A percentile compares a stretch with the other conserved stretches of the same genome.
phyloP scores from a whole-genome alignment of 1,284 basidiomycete genomes.

The Rugosomyces carneus region DNA sequence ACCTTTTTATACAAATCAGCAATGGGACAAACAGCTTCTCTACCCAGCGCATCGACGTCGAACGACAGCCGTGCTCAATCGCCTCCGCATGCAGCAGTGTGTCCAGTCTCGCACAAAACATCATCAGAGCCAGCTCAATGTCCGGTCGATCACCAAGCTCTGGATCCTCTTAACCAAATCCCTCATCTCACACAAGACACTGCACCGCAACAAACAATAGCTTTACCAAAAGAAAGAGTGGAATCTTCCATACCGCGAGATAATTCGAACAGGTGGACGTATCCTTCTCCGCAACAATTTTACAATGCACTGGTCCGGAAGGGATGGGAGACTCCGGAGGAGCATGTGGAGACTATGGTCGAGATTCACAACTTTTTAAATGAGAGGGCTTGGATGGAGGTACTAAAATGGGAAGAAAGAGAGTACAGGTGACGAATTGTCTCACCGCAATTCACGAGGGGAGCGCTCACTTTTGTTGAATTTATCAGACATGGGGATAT shows the following conservation, averaged over 20 bases:
- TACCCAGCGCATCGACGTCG: conserved; percentile 12
- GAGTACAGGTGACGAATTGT: conserved; percentile 45
- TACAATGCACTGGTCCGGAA: conserved; percentile 97
- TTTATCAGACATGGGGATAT: conserved; percentile 41
- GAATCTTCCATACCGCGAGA: conserved; percentile 86
- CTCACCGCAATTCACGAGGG: no score
- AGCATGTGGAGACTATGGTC: conserved; percentile 96
- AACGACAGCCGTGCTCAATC: conserved; percentile 13
- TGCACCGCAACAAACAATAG: conserved; percentile 48
- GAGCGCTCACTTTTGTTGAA: no score
- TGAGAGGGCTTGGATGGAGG: conserved; percentile 94
- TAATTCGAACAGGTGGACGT: conserved; percentile 72
- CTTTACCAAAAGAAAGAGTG: conserved; percentile 73
- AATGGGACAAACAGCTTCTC: conserved; percentile 30
- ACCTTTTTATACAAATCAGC: not conserved
- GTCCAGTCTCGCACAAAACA: conserved; percentile 29
- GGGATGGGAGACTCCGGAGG: conserved; percentile 97
- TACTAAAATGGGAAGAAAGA: conserved; percentile 87
- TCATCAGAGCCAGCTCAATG: conserved; percentile 24
- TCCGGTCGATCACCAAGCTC: conserved; percentile 34
- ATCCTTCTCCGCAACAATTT: conserved; percentile 97
- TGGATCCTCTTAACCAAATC: conserved; percentile 90
- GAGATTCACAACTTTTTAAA: conserved; percentile 98
- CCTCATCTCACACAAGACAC: conserved; percentile 73
- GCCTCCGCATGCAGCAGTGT: conserved; percentile 17